Percentiles rank a stretch among this genome's conserved stretches.
phyloP scores from a whole-genome alignment of 2,329 filamentous ascomycete genomes.

The Alternaria gaisen region DNA sequence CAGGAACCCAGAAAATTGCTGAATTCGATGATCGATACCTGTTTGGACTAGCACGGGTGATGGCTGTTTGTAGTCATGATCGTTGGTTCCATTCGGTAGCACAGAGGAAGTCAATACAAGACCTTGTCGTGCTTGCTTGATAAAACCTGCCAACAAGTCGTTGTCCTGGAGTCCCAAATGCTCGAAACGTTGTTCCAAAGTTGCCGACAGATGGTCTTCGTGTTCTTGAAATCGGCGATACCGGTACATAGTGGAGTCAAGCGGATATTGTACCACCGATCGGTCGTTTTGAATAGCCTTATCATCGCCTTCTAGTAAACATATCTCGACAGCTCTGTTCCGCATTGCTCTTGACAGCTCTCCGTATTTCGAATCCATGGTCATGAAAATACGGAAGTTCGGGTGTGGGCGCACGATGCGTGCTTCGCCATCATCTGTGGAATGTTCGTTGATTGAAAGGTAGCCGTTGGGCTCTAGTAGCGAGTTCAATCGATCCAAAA shows the following conservation, averaged over 20 bases:
- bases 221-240: conserved; percentile 43
- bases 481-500: conserved; percentile 93
- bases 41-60: background rate
- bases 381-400: conserved; percentile 91
- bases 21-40: conserved; percentile 10
- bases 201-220: conserved; percentile 15
- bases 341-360: conserved; percentile 96
- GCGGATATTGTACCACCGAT: conserved; percentile 36
- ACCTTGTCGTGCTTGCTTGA: conserved; percentile 34
- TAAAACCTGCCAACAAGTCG: conserved; percentile 41
- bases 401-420: conserved; percentile 82
- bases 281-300: background rate
- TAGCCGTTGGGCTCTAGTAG: conserved; percentile 89
- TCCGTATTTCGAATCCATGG: conserved; percentile 89
- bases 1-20: conserved; percentile 46
- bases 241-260: conserved; percentile 52
- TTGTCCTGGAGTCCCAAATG: conserved; percentile 49
- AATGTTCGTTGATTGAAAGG: conserved; percentile 92
- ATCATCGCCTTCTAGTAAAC: conserved; percentile 59
- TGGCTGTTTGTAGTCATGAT: conserved; percentile 1
- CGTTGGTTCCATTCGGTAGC: conserved; percentile 9
- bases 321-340: conserved; percentile 92
- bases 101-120: conserved; percentile 2
- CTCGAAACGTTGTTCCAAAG: conserved; percentile 41
- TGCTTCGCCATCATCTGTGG: conserved; percentile 80